phyloP scores from a whole-genome alignment of 805 yeast species.

The Metschnikowia arizonensis region DNA sequence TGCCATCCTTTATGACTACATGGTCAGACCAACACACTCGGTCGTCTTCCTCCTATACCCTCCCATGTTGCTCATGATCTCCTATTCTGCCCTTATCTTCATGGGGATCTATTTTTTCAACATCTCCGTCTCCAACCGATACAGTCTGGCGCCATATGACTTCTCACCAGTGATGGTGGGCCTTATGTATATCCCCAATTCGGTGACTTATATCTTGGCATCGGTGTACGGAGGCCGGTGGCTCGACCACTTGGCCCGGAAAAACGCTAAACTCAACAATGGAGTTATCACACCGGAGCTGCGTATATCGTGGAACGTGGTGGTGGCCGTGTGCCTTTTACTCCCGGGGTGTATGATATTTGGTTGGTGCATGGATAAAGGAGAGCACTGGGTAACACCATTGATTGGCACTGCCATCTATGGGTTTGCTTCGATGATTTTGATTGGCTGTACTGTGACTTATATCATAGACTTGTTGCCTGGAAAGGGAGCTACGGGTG shows the following conservation, averaged over 20 bases:
- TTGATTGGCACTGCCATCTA: slow-evolving; percentile 75
- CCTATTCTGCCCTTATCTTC: slow-evolving; percentile 68
- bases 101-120: slow-evolving; percentile 69
- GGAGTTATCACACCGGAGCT: slow-evolving; percentile 74
- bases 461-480: slow-evolving; percentile 82
- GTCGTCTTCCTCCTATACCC: slow-evolving; percentile 62
- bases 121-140: slow-evolving; percentile 63
- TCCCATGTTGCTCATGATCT: slow-evolving; percentile 64
- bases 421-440: slow-evolving; percentile 81
- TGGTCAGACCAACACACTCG: slow-evolving; percentile 59
- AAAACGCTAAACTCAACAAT: slow-evolving; percentile 50
- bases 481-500: slow-evolving; percentile 85
- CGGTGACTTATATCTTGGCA: slow-evolving; percentile 70
- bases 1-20: slow-evolving; percentile 40
- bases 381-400: slow-evolving; percentile 73
- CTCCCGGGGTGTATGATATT: slow-evolving; percentile 67
- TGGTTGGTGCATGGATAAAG: slow-evolving; percentile 76
- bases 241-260: slow-evolving; percentile 58
- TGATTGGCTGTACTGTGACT: slow-evolving; percentile 76
- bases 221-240: slow-evolving; percentile 79
- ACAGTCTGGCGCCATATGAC: slow-evolving; percentile 62
- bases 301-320: slow-evolving; percentile 70
- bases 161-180: slow-evolving; percentile 67
- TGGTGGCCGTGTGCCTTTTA: slow-evolving; percentile 55
- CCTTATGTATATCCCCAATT: slow-evolving; percentile 76